Percentiles rank a stretch among this genome's conserved stretches.
Conservation (phyloP, 352 stramenopile genomes). For the Phytophthora fragariaefolia region DNA sequence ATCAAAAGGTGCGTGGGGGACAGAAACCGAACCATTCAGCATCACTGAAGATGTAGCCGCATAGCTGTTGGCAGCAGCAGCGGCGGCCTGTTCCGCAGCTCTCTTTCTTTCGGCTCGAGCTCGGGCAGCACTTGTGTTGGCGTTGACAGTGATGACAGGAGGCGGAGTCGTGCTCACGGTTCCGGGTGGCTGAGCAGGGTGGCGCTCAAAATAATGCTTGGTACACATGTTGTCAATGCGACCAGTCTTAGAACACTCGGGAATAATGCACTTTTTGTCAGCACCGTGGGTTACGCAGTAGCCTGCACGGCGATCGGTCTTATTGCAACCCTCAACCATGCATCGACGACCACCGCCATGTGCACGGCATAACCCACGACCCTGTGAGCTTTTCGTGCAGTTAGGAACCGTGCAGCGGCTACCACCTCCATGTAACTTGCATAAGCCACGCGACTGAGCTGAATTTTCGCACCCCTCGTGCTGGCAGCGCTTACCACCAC, state of each 20-base stretch:
- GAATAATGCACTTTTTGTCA: slow-evolving; percentile 82
- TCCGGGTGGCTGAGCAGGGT: slow-evolving; percentile 56
- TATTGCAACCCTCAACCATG: slow-evolving; percentile 87
- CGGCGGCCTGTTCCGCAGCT: slow-evolving; percentile 27
- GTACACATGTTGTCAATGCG: slow-evolving; percentile 86
- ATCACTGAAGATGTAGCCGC: slow-evolving; percentile 31
- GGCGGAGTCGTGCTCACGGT: slow-evolving; percentile 42
- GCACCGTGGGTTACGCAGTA: slow-evolving; percentile 86
- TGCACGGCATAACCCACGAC: slow-evolving; percentile 79
- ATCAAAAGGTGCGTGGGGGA: slow-evolving; percentile 24
- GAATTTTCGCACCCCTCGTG: slow-evolving; percentile 82
- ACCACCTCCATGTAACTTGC: slow-evolving; percentile 82
- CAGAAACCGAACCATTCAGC: slow-evolving; percentile 25
- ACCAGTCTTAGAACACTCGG: slow-evolving; percentile 84
- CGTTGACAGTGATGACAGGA: slow-evolving; percentile 46
- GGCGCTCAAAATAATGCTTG: slow-evolving; percentile 87
- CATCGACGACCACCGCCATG: slow-evolving; percentile 85
- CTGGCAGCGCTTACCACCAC: slow-evolving; percentile 83
- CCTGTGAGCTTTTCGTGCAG: slow-evolving; percentile 89
- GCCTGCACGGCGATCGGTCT: slow-evolving; percentile 77
- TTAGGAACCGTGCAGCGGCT: slow-evolving; percentile 81
- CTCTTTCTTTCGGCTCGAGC: slow-evolving; percentile 43
- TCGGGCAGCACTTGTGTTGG: slow-evolving; percentile 42
- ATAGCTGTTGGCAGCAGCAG: slow-evolving; percentile 31
- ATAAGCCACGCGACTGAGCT: slow-evolving; percentile 81